Conservation (phyloP, 768 basidiomycete species). For the Amanita rimosa region DNA sequence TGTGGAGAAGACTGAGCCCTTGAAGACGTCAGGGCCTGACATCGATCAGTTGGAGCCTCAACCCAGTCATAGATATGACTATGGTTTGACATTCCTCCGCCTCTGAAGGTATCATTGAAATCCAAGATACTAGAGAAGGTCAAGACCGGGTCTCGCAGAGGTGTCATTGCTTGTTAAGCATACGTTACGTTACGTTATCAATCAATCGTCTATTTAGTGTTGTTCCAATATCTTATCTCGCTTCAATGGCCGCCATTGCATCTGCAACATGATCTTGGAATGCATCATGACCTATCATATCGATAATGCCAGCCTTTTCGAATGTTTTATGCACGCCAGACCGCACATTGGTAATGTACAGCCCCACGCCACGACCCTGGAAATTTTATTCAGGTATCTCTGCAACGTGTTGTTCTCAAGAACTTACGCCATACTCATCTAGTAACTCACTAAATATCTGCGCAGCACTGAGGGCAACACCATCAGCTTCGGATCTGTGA, state of each 20-base stretch:
- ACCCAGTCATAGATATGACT: no score
- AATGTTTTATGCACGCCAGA: conserved; percentile 28
- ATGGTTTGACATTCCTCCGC: no score
- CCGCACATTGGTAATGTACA: conserved; percentile 42
- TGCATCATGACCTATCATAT: conserved; percentile 34
- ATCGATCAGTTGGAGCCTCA: no score
- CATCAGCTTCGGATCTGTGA: background rate
- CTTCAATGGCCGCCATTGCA: conserved; percentile 34
- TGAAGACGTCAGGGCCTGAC: no score
- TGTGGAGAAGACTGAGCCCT: background rate
- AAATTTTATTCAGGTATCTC: background rate
- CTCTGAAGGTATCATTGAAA: no score
- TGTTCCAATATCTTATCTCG: background rate
- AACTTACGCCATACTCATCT: conserved; percentile 61
- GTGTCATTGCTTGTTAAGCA: no score
- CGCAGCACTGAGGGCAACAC: conserved; percentile 43
- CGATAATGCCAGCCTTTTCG: conserved; percentile 38
- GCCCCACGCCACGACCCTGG: conserved; percentile 36
- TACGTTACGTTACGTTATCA: background rate
- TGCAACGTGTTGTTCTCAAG: background rate
- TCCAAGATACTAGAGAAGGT: no score
- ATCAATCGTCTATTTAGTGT: background rate
- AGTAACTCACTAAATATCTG: conserved; percentile 76
- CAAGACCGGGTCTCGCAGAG: background rate
- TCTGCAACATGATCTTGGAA: conserved; percentile 40